Evolutionary conservation across 1,284 basidiomycete species (phyloP).

Genomic region (Papiliotrema terrestris): DNA sequence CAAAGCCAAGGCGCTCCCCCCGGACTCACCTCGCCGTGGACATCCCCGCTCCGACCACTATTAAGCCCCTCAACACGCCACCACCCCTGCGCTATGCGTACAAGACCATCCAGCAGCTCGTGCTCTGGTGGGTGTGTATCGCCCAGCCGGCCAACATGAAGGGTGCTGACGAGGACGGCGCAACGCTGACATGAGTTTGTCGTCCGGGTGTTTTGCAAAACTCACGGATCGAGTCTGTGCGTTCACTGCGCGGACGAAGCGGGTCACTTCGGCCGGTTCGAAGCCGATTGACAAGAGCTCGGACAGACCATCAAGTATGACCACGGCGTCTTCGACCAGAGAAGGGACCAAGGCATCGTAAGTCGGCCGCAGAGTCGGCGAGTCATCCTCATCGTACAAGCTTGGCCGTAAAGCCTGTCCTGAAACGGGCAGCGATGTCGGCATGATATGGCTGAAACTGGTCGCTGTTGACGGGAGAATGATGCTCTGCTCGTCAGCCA

Average conservation of each 20-base stretch:
- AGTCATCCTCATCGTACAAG: conserved; percentile 22
- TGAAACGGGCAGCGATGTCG: conserved; percentile 20
- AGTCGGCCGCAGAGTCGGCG: conserved; percentile 21
- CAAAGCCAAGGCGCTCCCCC: too few relatives aligned
- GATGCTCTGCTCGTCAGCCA: conserved; percentile 20
- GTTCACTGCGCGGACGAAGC: conserved; percentile 36
- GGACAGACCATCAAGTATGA: conserved; percentile 43
- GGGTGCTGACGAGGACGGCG: conserved; percentile 26
- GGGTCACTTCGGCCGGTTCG: conserved; percentile 14
- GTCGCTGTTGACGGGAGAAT: conserved; percentile 14
- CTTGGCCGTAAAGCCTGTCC: conserved; percentile 2
- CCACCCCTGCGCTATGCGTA: conserved; percentile 32
- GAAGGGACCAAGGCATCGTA: conserved; percentile 16
- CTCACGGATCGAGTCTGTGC: conserved; percentile 16
- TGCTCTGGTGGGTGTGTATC: conserved; percentile 11
- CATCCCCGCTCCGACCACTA: conserved; percentile 44
- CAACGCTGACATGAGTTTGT: conserved; percentile 8
- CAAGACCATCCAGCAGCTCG: conserved; percentile 29
- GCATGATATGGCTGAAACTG: conserved; percentile 24
- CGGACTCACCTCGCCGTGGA: conserved; percentile 42
- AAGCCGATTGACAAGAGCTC: conserved; percentile 36
- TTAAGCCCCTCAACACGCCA: conserved; percentile 41
- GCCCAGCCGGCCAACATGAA: conserved; percentile 37
- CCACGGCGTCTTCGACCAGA: conserved; percentile 9
- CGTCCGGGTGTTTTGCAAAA: neutral